phyloP scores from a whole-genome alignment of 176 grass and related monocot species.

The Juncus effusus region DNA sequence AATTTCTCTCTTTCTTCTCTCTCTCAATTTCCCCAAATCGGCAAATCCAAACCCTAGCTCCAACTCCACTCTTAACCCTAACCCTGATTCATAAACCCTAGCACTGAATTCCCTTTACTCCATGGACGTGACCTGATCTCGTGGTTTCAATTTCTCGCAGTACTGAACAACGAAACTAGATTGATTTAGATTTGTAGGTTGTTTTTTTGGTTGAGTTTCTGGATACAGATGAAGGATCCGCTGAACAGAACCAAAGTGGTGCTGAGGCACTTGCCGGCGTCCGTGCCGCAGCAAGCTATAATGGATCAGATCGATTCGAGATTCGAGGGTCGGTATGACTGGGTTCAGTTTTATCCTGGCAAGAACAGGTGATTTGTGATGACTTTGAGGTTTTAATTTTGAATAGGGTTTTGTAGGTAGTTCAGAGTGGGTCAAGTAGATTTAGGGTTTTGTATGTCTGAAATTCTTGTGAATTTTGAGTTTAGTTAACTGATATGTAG shows the following conservation, averaged over 20 bases:
- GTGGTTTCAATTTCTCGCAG: neutral
- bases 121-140: constrained; percentile 22
- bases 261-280: constrained; percentile 76
- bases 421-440: neutral
- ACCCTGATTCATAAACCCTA: constrained; percentile 19
- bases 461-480: neutral
- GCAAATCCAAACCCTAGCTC: constrained; percentile 18
- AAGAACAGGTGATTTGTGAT: constrained; percentile 52
- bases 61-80: neutral
- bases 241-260: constrained; percentile 82
- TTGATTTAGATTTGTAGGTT: neutral
- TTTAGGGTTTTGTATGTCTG: neutral
- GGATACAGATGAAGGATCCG: constrained; percentile 68
- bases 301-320: constrained; percentile 87
- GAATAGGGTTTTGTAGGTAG: neutral
- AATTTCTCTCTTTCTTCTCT: constrained; percentile 11
- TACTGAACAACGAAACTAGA: neutral
- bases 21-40: constrained; percentile 25
- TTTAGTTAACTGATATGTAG: no score
- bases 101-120: neutral
- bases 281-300: constrained; percentile 63
- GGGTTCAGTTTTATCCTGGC: constrained; percentile 72
- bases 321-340: constrained; percentile 84
- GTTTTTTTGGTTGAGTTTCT: neutral
- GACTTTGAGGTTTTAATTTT: neutral